phyloP scores from a whole-genome alignment of 2,329 filamentous ascomycete species.

The Graphilbum sp. region DNA sequence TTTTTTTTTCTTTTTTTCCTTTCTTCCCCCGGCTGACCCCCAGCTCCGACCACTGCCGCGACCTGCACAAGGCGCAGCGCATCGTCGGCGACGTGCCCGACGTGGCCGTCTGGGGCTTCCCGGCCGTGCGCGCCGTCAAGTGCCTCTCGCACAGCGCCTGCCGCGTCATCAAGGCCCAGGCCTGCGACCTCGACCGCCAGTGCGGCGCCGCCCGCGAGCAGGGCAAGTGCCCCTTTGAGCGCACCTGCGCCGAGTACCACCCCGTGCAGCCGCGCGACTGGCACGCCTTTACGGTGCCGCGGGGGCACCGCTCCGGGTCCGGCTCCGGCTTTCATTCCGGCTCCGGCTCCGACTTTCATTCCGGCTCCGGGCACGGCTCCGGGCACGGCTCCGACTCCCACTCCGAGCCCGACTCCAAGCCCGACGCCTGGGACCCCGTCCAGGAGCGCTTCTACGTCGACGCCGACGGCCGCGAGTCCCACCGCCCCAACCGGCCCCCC shows the following conservation, averaged over 20 bases:
- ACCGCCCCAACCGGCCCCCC: not conserved
- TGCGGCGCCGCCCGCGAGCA: not conserved
- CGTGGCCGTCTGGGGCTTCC: slow-evolving; percentile 3
- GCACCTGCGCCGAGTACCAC: slow-evolving; percentile 1
- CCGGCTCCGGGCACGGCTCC: too few relatives aligned
- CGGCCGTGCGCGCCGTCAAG: slow-evolving; percentile 2
- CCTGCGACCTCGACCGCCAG: not conserved
- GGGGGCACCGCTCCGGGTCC: too few relatives aligned
- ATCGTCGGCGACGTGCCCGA: slow-evolving; percentile 4
- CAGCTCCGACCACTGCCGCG: not conserved
- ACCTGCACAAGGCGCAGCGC: slow-evolving; percentile 1
- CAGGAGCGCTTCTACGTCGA: not conserved
- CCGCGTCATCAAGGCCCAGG: not conserved
- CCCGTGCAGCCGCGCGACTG: slow-evolving; percentile 1
- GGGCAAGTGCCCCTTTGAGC: slow-evolving; percentile 5
- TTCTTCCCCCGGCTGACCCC: not conserved
- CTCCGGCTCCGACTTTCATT: too few relatives aligned
- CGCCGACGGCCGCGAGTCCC: not conserved
- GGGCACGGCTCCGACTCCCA: too few relatives aligned
- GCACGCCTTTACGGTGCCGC: not conserved
- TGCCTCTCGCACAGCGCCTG: slow-evolving; percentile 4
- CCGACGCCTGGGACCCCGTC: not conserved
- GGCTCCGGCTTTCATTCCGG: too few relatives aligned
- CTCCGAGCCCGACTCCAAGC: not conserved
- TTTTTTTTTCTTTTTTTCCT: not conserved